Percentiles rank a stretch among this genome's conserved stretches.
phyloP scores from a whole-genome alignment of 2,329 filamentous ascomycete genomes.

The Ascomycota sp. region DNA sequence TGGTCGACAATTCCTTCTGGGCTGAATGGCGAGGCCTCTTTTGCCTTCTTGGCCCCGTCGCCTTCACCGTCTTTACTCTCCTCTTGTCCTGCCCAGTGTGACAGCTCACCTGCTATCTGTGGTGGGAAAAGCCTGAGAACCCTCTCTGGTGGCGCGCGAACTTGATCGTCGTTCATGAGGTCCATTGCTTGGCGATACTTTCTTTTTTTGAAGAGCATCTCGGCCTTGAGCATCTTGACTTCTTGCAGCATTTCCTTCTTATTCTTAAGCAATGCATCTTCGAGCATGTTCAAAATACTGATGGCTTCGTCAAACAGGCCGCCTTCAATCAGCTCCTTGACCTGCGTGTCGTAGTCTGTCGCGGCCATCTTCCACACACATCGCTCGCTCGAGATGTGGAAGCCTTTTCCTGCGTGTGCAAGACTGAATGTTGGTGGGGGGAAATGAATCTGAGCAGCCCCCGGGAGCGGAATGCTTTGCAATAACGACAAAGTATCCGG shows the following conservation, averaged over 20 bases:
- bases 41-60: conserved; percentile 9
- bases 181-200: conserved; percentile 76
- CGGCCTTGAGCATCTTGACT: conserved; percentile 79
- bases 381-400: conserved; percentile 77
- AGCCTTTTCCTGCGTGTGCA: conserved; percentile 90
- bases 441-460: conserved; percentile 69
- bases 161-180: conserved; percentile 62
- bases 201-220: conserved; percentile 56
- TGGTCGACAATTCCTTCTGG: conserved; percentile 8
- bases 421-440: conserved; percentile 80
- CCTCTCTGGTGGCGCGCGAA: conserved; percentile 69
- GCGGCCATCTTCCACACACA: conserved; percentile 92
- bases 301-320: conserved; percentile 74
- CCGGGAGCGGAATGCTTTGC: conserved; percentile 63
- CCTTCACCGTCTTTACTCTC: conserved; percentile 20
- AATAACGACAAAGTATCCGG: conserved; percentile 77
- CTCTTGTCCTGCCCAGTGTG: conserved; percentile 25
- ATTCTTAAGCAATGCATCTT: conserved; percentile 69
- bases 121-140: conserved; percentile 71
- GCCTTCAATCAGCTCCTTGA: conserved; percentile 55
- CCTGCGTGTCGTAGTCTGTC: conserved; percentile 72
- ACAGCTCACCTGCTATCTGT: conserved; percentile 62
- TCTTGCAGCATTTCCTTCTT: conserved; percentile 64
- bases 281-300: conserved; percentile 68
- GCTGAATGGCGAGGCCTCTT: conserved; percentile 8